Conservation (phyloP, 2,329 filamentous ascomycete species). For the Sarocladium kiliense region DNA sequence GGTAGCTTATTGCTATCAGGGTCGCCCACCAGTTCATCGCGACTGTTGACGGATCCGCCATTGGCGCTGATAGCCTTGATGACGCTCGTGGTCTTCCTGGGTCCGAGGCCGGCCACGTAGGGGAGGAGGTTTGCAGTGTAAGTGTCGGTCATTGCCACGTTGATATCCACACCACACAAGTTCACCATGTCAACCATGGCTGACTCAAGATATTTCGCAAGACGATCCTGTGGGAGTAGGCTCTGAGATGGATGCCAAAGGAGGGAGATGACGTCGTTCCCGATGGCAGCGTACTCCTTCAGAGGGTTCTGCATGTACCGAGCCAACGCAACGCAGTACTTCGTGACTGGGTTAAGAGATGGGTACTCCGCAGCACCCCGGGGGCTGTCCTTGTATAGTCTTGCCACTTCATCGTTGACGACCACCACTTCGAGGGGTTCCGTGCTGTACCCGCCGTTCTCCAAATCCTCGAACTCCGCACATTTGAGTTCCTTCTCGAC, state of each 20-base stretch:
- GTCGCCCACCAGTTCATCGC: constrained; percentile 85
- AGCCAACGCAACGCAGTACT: constrained; percentile 86
- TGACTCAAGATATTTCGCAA: constrained; percentile 83
- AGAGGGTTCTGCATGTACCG: constrained; percentile 93
- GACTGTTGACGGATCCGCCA: constrained; percentile 76
- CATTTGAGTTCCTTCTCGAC: constrained; percentile 72
- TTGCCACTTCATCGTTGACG: constrained; percentile 95
- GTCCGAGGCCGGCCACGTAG: constrained; percentile 86
- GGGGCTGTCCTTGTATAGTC: constrained; percentile 87
- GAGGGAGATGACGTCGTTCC: constrained; percentile 80
- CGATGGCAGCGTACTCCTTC: constrained; percentile 92
- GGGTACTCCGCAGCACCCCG: constrained; percentile 78
- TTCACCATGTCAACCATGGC: constrained; percentile 99
- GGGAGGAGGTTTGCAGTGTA: constrained; percentile 85
- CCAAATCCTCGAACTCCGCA: constrained; percentile 73
- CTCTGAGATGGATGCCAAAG: constrained; percentile 88
- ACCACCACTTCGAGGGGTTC: constrained; percentile 84
- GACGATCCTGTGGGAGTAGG: constrained; percentile 79
- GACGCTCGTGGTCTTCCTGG: constrained; percentile 76
- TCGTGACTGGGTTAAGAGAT: constrained; percentile 67
- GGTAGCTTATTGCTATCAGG: constrained; percentile 71
- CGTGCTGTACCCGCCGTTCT: constrained; percentile 68
- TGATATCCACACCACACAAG: constrained; percentile 90
- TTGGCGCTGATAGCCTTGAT: constrained; percentile 82
- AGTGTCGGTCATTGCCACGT: constrained; percentile 76